Base-by-base conservation (phyloP, 768 basidiomycete genomes). In the Tulasnella sp. region DNA sequence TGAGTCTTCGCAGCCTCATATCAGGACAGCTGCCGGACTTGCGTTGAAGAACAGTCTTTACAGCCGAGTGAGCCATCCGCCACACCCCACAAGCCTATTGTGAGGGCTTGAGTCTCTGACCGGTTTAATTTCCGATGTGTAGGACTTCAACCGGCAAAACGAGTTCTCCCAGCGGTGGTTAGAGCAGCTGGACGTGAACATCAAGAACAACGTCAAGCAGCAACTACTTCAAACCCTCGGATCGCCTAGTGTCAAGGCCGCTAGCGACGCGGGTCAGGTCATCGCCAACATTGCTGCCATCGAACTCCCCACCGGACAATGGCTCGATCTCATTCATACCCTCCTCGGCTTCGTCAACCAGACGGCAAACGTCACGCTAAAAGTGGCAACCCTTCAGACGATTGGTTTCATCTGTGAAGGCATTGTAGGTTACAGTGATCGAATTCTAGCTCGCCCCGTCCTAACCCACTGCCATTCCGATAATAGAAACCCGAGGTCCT, bases 351-450 rank as follows among this genome's bases (percentile, higher is more conserved):
- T 95, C 77, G 88, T 96, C 72, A 92, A 91, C 80, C 88, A 88
- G 76, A 84, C 84, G 64, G 81, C 81, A 42, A 93, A 91, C 78
- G 82, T 87, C 12, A 90, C 88, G 76, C 82, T 95, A 76, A 87
- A 86, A 78, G 90, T 97, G 74, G 87, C 94, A 2, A 95, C 95
- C 9, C 84, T 98, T 14, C 94, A 97, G 81, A 88, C 95, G 22
- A 94, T 99, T 81, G 97, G 97, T 62, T 98, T 89, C 81, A 95
- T 98, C 80, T 99, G 97, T 83, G 97, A 99, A 82, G 84, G 88
- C 71, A 92, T 97, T 83, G 95, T 98, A 77, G 78, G 95, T 89
- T 35, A 12, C 16, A 4, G 40, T 34, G 17, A 47, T 72, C 62
- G 5, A 36, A 71, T 69, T 74, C 44, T 26, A 62, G 73, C 74